Conservation (phyloP, 139 green algal genomes). For the Raphidocelis subcapitata region DNA sequence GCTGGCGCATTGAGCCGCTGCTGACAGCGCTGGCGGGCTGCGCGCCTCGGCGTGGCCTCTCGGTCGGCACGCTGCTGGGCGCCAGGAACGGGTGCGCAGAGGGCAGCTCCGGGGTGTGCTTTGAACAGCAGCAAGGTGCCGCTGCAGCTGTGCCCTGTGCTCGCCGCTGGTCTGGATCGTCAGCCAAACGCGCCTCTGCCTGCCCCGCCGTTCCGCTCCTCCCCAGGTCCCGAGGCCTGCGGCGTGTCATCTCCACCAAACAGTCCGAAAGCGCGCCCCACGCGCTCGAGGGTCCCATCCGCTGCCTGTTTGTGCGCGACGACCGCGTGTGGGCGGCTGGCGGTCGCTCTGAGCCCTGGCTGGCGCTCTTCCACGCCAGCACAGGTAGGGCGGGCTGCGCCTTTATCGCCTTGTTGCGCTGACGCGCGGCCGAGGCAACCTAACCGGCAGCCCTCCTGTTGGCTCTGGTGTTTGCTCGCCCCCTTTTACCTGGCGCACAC, state of each 20-base stretch:
- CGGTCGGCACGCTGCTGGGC: not conserved
- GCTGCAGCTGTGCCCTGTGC: too few species aligned
- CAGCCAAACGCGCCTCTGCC: not conserved
- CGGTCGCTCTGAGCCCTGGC: conserved; percentile 32
- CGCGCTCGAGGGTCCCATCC: conserved; percentile 3
- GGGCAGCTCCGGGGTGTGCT: too few species aligned
- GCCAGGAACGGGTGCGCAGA: not conserved
- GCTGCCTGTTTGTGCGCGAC: conserved; percentile 32
- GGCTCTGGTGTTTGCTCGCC: too few species aligned
- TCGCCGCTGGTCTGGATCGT: too few species aligned
- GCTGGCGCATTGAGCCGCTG: not conserved
- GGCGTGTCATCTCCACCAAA: not conserved
- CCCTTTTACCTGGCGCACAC: too few species aligned
- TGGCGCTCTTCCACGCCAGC: conserved; percentile 40
- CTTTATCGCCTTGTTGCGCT: too few species aligned
- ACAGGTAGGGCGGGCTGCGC: conserved; percentile 29
- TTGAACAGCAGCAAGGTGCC: too few species aligned
- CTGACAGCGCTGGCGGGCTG: not conserved
- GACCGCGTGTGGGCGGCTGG: conserved; percentile 41
- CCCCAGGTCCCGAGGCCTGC: not conserved
- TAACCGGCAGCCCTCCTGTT: too few species aligned
- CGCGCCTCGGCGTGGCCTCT: not conserved
- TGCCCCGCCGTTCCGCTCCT: not conserved
- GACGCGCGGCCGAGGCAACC: too few species aligned
- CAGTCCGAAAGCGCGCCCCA: not conserved